Base-by-base conservation (phyloP, 2,329 filamentous ascomycete species). In the Periglandula ipomoeae region DNA sequence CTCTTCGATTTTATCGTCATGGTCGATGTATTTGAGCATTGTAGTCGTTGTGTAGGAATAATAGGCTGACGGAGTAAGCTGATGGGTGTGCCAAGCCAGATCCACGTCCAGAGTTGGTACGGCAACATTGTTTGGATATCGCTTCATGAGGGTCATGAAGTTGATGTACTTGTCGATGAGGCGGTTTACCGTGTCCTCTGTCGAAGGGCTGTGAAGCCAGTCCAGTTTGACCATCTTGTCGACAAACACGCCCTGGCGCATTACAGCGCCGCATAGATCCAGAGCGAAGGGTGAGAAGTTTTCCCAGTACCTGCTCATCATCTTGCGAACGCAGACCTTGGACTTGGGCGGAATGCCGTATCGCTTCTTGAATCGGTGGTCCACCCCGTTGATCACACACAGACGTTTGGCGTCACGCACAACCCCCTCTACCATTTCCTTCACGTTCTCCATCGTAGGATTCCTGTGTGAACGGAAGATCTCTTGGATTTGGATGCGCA, bases 1-100 rank as follows among this genome's bases (percentile, higher is more conserved):
- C 58, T 89, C 84, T 44, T 83, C 80, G 20, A 94, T 81, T 65
- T 91, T 91, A 70, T 94, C 89, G 62, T 93, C 84, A 59, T 94
- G 88, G 59, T 90, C 82, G 55, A 91, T 76, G 59, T 89, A 87
- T 44, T 74, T 78, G 1, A 51, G 52, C 0, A 73, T 74, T 20
- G 63, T 61, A 0, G 45, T 48, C 1, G 73, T 60, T 1, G 78
- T 83, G 60, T 77, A 83, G 3, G 61, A 51, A 56, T 79, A 84
- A 65, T 93, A 93, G 3, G 68, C 59, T 2, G 61, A 58, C 0
- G 87, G 84, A 8, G 70, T 76, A 3, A 91, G 76, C 61, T 91
- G 85, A 58, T 91, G 86, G 0, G 86, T 91, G 61, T 94, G 88
- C 85, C 85, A 89, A 0, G 78, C 84, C 0, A 89, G 69, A 59